Conservation (phyloP, 352 stramenopile genomes). For the Pythium phragmitis region DNA sequence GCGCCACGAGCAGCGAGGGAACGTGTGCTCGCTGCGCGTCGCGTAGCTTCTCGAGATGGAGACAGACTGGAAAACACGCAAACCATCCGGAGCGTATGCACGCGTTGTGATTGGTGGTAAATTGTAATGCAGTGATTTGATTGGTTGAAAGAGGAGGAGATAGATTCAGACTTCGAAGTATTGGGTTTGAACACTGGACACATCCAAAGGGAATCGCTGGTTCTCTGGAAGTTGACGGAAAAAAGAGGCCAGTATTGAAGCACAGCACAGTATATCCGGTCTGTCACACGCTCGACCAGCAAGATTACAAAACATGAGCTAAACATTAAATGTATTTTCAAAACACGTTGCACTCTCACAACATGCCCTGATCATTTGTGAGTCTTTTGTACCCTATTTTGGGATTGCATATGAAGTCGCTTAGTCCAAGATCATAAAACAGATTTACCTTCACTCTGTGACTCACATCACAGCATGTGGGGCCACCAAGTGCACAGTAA, state of each 20-base stretch:
- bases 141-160: background rate
- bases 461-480: too few species aligned
- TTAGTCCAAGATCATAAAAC: too few species aligned
- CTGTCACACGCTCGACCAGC: background rate
- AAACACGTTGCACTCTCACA: background rate
- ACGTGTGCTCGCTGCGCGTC: background rate
- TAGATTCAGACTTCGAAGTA: slow-evolving; percentile 1
- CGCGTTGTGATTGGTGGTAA: slow-evolving; percentile 1
- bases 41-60: background rate
- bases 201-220: background rate
- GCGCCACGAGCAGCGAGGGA: background rate
- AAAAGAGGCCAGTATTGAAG: background rate
- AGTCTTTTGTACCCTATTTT: too few species aligned
- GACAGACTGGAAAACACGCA: background rate
- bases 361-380: too few species aligned
- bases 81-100: slow-evolving; percentile 4
- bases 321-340: background rate
- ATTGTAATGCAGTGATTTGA: background rate
- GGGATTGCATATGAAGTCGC: too few species aligned
- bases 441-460: too few species aligned
- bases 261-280: background rate
- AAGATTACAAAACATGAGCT: background rate
- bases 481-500: background rate
- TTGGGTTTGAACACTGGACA: too few species aligned
- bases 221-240: background rate